Percentiles rank a stretch among this genome's conserved stretches.
Evolutionary conservation across 305 asterid genomes (phyloP).

Genomic region (Petunia hybrid): DNA sequence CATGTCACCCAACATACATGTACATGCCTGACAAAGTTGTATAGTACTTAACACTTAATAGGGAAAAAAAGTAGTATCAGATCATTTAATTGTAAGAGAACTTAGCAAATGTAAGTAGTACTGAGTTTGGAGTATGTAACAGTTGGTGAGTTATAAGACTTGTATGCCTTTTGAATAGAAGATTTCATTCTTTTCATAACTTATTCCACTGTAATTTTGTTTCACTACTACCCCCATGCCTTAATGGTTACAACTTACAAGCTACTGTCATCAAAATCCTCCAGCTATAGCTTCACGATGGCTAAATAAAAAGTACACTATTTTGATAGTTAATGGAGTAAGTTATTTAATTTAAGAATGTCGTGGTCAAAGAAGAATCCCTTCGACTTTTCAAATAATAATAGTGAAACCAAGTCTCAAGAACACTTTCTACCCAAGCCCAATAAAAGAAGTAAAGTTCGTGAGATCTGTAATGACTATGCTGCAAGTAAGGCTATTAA

Average conservation of each 20-base stretch:
- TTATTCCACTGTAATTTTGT: neutral
- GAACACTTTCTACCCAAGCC: too few relatives aligned
- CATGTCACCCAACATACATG: neutral
- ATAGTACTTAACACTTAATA: neutral
- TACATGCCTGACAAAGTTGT: slow-evolving; percentile 11
- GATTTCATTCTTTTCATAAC: neutral
- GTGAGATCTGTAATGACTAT: too few relatives aligned
- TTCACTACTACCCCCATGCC: neutral
- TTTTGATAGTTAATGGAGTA: too few relatives aligned
- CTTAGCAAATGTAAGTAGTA: neutral
- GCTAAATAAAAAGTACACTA: neutral
- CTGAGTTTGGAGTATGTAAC: neutral
- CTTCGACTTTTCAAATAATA: too few relatives aligned
- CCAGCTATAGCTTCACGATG: neutral
- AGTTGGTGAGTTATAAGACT: neutral
- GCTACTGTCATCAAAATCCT: neutral
- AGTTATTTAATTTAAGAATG: too few relatives aligned
- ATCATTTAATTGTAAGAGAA: neutral
- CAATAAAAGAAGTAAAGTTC: too few relatives aligned
- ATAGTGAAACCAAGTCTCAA: too few relatives aligned
- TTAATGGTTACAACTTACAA: neutral
- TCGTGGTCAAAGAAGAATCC: too few relatives aligned
- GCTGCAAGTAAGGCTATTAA: neutral
- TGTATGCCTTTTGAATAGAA: neutral
- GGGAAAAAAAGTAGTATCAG: neutral